Evolutionary conservation across 352 stramenopile species (phyloP).

Genomic region (Pythium insidiosum): DNA sequence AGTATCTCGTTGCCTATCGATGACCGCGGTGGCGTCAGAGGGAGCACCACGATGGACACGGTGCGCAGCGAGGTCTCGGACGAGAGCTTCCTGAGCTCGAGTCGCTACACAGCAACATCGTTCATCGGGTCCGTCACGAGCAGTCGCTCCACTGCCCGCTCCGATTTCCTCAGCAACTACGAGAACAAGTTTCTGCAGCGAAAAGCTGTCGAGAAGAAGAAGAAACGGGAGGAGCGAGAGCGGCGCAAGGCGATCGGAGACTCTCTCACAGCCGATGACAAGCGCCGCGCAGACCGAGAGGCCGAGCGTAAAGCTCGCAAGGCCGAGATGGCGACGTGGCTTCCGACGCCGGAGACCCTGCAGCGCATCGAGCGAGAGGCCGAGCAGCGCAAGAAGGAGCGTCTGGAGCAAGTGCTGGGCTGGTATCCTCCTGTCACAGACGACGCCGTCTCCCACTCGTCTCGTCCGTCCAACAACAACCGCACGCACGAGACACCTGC

Average conservation of each 20-base stretch:
- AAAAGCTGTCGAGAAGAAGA: conserved; percentile 45
- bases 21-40: too few species aligned
- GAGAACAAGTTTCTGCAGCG: conserved; percentile 49
- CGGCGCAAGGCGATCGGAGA: conserved; percentile 29
- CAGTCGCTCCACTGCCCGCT: conserved; percentile 28
- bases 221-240: conserved; percentile 13
- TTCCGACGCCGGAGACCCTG: conserved; percentile 26
- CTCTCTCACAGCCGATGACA: conserved; percentile 32
- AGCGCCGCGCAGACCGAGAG: conserved; percentile 38
- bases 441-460: too few species aligned
- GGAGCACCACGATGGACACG: conserved; percentile 18
- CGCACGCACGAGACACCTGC: conserved; percentile 1
- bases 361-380: conserved; percentile 20
- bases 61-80: conserved; percentile 43
- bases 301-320: conserved; percentile 31
- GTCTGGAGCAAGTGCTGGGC: conserved; percentile 30
- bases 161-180: conserved; percentile 41
- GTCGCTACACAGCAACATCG: conserved; percentile 21
- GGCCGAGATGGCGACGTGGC: conserved; percentile 48
- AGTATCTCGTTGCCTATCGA: too few species aligned
- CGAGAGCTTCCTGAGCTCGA: conserved; percentile 14
- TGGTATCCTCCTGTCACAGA: conserved; percentile 31
- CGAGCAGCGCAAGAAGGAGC: conserved; percentile 30
- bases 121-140: conserved; percentile 30
- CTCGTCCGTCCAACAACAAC: too few species aligned